Evolutionary conservation across 139 green algal species (phyloP), one percentile per base, ranked within the genome.

Genomic region (Volvox africanus): DNA sequence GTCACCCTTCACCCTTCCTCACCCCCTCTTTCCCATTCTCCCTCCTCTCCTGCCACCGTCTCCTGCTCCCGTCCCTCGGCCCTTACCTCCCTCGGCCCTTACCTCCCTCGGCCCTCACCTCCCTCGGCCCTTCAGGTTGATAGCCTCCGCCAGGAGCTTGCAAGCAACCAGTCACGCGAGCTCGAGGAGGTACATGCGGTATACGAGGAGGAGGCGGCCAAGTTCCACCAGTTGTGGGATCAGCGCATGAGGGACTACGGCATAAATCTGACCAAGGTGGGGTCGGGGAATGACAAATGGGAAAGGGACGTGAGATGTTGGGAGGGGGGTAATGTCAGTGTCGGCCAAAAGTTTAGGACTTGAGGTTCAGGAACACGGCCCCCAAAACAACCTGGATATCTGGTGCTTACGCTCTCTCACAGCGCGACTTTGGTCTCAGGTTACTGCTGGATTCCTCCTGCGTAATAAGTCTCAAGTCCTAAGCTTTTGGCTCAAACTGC

Each of bases 151-250:
- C 81, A 80, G 81, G 87, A 92, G 65, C 81, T 93, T 61, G 62
- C 77, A 20, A 1, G 36, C n/a, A 89, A 90, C 73, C 91, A 92
- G 75, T n/a, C 32, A 16, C 73, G 87, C 0, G 92, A 94, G 92
- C 87, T 94, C 26, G 92, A 88, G 55, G 92, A 93, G 76, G 87
- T 94, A 9, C 73, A 92, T 44, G 69, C 22, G 37, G 90, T 94
- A 87, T 94, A 92, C 76, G 90, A 92, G 35, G 92, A 94, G 65
- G 92, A 94, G 89, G 84, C 89, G 0, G 61, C 35, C 35, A 94
- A 94, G 86, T 93, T 94, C 44, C 67, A 86, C 75, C 35, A 32
- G 14, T 61, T 92, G 5, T 94, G 92, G 92, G 80, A 90, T 14
- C 13, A 32, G 1, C 73, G 92, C 20, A 90, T 92, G n/a, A 67